phyloP scores from a whole-genome alignment of 495 filamentous ascomycete genomes.

The Chaetomium cochliodes region DNA sequence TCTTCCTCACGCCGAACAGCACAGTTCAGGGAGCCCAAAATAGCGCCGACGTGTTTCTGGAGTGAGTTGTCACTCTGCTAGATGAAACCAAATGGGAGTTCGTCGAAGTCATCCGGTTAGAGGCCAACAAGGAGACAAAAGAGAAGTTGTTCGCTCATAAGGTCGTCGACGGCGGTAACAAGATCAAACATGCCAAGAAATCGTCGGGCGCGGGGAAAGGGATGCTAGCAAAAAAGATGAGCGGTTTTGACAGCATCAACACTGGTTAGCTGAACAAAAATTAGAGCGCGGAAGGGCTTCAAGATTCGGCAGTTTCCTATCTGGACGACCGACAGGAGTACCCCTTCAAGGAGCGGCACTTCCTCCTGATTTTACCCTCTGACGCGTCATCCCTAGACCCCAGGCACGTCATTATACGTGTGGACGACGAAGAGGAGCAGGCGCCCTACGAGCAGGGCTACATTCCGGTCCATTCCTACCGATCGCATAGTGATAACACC shows the following conservation, averaged over 20 bases:
- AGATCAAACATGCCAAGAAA: background rate
- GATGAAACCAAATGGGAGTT: background rate
- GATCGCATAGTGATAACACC: constrained; percentile 78
- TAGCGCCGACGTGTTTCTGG: background rate
- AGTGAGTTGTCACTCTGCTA: background rate
- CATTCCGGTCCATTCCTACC: constrained; percentile 69
- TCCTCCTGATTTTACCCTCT: too few species aligned
- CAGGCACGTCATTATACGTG: too few species aligned
- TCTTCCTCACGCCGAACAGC: background rate
- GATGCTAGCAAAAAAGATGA: too few species aligned
- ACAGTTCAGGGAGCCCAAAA: background rate
- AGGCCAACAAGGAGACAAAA: background rate
- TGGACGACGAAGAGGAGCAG: constrained; percentile 63
- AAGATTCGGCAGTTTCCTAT: too few species aligned
- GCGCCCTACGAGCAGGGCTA: constrained; percentile 79
- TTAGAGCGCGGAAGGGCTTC: too few species aligned
- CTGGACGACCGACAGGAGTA: too few species aligned
- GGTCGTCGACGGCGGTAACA: background rate
- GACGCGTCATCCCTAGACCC: too few species aligned
- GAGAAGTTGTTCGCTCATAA: background rate
- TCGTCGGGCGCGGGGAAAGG: too few species aligned
- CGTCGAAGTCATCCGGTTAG: background rate
- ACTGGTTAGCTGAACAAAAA: too few species aligned
- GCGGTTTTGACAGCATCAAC: too few species aligned
- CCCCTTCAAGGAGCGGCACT: too few species aligned